phyloP scores from a whole-genome alignment of 352 stramenopile genomes.

The Pythium apleroticum region DNA sequence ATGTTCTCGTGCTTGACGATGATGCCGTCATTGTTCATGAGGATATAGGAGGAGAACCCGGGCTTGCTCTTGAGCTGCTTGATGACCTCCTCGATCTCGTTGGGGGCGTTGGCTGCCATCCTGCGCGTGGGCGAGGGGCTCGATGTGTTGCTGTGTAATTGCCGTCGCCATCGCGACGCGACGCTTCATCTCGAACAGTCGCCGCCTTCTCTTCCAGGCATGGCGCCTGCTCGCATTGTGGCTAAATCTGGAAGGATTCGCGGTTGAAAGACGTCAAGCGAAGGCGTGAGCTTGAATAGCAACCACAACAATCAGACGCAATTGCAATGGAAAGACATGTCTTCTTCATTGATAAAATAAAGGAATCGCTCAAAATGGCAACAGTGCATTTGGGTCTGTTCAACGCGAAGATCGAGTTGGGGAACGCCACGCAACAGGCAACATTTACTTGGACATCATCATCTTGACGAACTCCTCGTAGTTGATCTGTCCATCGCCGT shows the following conservation, averaged over 20 bases:
- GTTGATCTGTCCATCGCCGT: conserved; percentile 99
- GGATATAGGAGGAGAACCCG: conserved; percentile 88
- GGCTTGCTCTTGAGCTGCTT: conserved; percentile 91
- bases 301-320: neutral
- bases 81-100: conserved; percentile 92
- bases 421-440: conserved; percentile 4
- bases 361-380: conserved; percentile 5
- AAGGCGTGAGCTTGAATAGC: too few relatives aligned
- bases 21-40: conserved; percentile 94
- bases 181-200: neutral
- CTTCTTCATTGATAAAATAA: conserved; percentile 10
- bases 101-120: conserved; percentile 78
- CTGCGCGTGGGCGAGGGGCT: neutral
- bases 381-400: neutral
- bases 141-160: neutral
- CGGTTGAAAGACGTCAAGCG: neutral
- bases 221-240: neutral
- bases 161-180: neutral
- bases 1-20: conserved; percentile 93
- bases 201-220: neutral
- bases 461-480: conserved; percentile 99
- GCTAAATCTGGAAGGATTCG: neutral
- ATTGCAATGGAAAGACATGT: neutral
- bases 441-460: conserved; percentile 97
- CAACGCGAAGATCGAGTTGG: neutral